phyloP scores from a whole-genome alignment of 768 basidiomycete species.

The Tricholoma saponaceum region DNA sequence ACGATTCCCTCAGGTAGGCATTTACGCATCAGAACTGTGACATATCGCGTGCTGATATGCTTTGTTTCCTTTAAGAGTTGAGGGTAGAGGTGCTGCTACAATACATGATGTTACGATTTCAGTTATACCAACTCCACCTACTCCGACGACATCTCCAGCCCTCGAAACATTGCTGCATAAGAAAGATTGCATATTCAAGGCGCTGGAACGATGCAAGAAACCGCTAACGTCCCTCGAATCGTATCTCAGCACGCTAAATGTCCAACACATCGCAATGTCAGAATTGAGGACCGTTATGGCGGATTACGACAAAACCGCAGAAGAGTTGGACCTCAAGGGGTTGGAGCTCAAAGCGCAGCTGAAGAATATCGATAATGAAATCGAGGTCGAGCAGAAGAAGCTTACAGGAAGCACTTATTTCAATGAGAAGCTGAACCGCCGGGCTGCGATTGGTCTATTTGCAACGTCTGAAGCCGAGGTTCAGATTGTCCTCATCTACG shows the following conservation, averaged over 20 bases:
- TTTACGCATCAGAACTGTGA: not conserved
- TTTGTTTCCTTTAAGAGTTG: conserved; percentile 21
- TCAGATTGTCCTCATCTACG: conserved; percentile 28
- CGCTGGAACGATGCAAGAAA: conserved; percentile 20
- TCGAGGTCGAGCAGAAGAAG: conserved; percentile 14
- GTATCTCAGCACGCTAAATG: conserved; percentile 23
- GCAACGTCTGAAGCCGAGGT: conserved; percentile 22
- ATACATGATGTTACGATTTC: conserved; percentile 34
- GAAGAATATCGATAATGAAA: conserved; percentile 11
- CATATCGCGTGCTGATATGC: not conserved
- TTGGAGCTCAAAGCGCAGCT: conserved; percentile 17
- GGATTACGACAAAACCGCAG: conserved; percentile 20
- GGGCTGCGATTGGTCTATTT: conserved; percentile 22
- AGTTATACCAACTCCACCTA: conserved; percentile 4
- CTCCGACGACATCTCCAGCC: conserved; percentile 16
- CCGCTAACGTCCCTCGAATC: conserved; percentile 19
- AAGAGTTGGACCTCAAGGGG: conserved; percentile 22
- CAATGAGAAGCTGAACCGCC: conserved; percentile 12
- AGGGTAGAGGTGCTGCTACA: conserved; percentile 28
- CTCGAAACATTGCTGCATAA: conserved; percentile 16
- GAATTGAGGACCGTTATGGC: conserved; percentile 15
- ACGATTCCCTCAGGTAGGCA: conserved; percentile 27
- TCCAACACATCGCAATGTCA: conserved; percentile 17
- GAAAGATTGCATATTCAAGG: conserved; percentile 14
- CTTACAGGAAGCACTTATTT: conserved; percentile 7